phyloP scores from a whole-genome alignment of 2,329 filamentous ascomycete genomes.

The Phyllosticta ampelicida region DNA sequence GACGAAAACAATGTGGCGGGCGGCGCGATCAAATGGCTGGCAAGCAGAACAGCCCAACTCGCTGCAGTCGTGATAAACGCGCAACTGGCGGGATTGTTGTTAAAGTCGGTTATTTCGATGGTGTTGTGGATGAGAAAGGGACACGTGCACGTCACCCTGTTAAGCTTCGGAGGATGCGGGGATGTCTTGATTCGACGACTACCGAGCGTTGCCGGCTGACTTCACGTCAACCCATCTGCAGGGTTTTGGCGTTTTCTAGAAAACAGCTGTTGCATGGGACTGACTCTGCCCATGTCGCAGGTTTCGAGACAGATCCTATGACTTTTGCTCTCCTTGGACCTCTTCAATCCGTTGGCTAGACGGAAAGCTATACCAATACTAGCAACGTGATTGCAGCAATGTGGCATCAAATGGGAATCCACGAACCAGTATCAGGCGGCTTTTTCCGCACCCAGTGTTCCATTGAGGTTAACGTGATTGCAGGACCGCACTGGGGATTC shows the following conservation, averaged over 20 bases:
- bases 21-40: not conserved
- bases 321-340: not conserved
- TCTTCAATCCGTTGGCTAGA: not conserved
- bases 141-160: not conserved
- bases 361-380: not conserved
- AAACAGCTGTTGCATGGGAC: not conserved
- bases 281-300: not conserved
- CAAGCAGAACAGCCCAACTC: not conserved
- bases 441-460: not conserved
- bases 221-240: not conserved
- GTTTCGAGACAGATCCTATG: not conserved
- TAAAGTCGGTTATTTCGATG: not conserved
- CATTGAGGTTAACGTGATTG: not conserved
- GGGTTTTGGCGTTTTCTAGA: not conserved
- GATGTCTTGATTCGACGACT: not conserved
- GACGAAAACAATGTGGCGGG: not conserved
- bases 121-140: not conserved
- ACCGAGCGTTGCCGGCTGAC: not conserved
- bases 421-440: not conserved
- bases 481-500: not conserved
- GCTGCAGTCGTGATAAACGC: not conserved
- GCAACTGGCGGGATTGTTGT: not conserved
- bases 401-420: not conserved
- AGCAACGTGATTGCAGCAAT: not conserved
- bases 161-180: not conserved